Evolutionary conservation across 2,329 filamentous ascomycete genomes (phyloP).

Genomic region (Xylariales sp.): DNA sequence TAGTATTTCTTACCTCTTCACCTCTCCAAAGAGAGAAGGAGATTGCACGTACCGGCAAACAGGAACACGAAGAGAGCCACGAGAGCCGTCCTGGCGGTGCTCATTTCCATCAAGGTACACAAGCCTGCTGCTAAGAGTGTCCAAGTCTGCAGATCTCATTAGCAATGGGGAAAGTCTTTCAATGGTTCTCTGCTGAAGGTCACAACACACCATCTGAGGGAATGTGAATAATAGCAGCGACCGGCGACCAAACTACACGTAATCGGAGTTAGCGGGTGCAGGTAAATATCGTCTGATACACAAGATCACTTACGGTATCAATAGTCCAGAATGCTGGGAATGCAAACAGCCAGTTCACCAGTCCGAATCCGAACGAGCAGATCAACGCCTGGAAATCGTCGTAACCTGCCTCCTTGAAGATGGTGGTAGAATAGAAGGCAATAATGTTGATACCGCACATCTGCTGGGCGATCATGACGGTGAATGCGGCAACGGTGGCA

Average conservation of each 20-base stretch:
- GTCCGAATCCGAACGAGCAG: constrained; percentile 61
- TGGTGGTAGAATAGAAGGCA: constrained; percentile 60
- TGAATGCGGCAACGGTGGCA: constrained; percentile 71
- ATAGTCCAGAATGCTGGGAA: constrained; percentile 63
- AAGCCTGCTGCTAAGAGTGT: constrained; percentile 61
- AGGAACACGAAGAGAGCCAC: constrained; percentile 58
- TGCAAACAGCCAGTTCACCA: constrained; percentile 61
- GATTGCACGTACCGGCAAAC: constrained; percentile 39
- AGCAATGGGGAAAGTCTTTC: not conserved
- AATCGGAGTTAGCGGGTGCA: no score
- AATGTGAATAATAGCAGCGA: constrained; percentile 63
- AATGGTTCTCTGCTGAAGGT: not conserved
- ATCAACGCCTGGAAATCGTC: constrained; percentile 50
- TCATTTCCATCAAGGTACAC: constrained; percentile 43
- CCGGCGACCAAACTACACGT: constrained; percentile 54
- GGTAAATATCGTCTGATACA: no score
- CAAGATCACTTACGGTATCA: constrained; percentile 47
- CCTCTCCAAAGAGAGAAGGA: no score
- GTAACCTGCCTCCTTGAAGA: constrained; percentile 56
- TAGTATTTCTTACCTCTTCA: not conserved
- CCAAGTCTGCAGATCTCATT: constrained; percentile 40
- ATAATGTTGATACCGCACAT: constrained; percentile 47
- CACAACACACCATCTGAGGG: constrained; percentile 47
- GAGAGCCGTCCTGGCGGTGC: constrained; percentile 28
- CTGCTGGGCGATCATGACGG: constrained; percentile 76